Base-by-base conservation (phyloP, 2,329 filamentous ascomycete species). In the Aspergillus sp. region DNA sequence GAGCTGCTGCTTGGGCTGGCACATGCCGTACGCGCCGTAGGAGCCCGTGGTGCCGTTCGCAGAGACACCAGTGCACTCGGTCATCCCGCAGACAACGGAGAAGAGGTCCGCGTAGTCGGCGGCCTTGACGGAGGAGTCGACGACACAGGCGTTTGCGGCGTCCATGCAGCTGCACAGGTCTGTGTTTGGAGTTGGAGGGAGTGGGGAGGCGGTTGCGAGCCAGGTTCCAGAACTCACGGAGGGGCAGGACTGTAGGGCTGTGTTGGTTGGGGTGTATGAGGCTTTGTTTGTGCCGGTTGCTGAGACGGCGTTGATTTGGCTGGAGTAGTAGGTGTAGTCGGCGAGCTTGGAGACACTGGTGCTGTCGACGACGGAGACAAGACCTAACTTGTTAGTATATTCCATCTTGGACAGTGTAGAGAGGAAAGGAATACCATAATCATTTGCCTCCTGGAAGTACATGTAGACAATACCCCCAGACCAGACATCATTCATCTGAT, bases 381-480 rank as follows among this genome's bases (percentile, higher is more conserved):
- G 56, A 52, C 64, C 64, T 69, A 67, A 96, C 95, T 36, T 95
- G 75, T 50, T 1, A 12, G 30, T n/a, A 72, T 98, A 98, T 51
- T n/a, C 93, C 95, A 56, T 30, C 2, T 9, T 11, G 11, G 1
- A 98, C 90, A 76, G 91, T 91, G 65, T 13, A 49, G 52, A 41
- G 5, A 30, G 22, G n/a, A 39, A 12, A 15, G 5, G 45, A 9
- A 65, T 77, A 83, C 89, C 93, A 70, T 91, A 98, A 73, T 96
- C 81, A 79, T 97, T 97, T 48, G 75, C 79, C 76, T 96, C 92
- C 80, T 96, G 83, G 80, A 91, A 93, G 81, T 93, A 98, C 91
- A 96, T 96, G 84, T 97, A 98, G 71, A 97, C 91, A 64, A 98
- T 96, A 75, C 93, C 95, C 65, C 95, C 95, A 44, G 90, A 96